Conservation (phyloP, 2,329 filamentous ascomycete species). For the Cladophialophora carrionii region DNA sequence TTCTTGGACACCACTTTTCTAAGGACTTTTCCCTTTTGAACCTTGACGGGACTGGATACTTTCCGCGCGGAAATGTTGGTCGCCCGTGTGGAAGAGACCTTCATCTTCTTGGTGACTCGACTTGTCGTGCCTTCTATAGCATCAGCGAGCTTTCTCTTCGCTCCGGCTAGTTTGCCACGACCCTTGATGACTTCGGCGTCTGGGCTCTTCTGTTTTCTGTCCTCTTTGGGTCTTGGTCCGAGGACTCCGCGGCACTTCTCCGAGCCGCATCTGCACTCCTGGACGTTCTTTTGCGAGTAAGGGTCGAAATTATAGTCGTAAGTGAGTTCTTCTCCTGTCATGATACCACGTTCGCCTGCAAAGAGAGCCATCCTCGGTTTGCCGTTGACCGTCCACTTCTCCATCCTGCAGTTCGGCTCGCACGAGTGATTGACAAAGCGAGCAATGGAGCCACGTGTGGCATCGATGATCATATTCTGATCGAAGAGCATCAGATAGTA, state of each 20-base stretch:
- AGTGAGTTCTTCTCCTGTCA: conserved; percentile 92
- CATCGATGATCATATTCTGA: conserved; percentile 98
- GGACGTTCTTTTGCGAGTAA: conserved; percentile 65
- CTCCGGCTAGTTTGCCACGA: conserved; percentile 34
- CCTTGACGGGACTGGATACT: conserved; percentile 23
- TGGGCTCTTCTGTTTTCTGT: conserved; percentile 31
- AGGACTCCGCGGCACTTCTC: conserved; percentile 64
- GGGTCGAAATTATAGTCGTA: conserved; percentile 83
- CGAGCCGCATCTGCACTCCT: conserved; percentile 66
- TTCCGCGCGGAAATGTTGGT: conserved; percentile 21
- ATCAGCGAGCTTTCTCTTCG: conserved; percentile 36
- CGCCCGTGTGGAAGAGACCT: conserved; percentile 14
- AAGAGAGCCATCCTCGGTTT: conserved; percentile 97
- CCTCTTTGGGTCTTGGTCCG: conserved; percentile 61
- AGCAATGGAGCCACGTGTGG: conserved; percentile 83
- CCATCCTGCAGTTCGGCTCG: conserved; percentile 94
- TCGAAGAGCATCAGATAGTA: conserved; percentile 99
- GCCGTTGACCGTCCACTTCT: conserved; percentile 93
- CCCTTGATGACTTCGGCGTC: conserved; percentile 30
- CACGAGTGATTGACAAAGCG: conserved; percentile 98
- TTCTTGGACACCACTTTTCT: conserved; percentile 27
- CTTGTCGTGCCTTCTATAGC: conserved; percentile 32
- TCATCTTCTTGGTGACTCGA: conserved; percentile 34
- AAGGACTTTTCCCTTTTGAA: conserved; percentile 26
- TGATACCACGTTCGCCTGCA: conserved; percentile 83